phyloP scores from a whole-genome alignment of 805 yeast species.

The Martiniozyma abietophila region DNA sequence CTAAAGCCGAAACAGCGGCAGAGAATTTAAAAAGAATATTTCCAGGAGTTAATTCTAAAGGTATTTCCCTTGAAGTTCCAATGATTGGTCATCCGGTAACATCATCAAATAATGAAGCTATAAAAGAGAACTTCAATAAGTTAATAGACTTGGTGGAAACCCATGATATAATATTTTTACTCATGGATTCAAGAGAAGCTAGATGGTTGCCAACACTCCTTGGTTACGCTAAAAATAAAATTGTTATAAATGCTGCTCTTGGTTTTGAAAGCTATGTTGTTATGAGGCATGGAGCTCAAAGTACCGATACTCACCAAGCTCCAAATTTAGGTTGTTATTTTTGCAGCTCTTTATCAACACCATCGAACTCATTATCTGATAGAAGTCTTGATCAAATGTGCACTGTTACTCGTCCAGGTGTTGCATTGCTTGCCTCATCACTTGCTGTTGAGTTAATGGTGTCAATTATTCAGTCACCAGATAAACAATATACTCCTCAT shows the following conservation, averaged over 20 bases:
- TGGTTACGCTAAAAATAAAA: slow-evolving; percentile 55
- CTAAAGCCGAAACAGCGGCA: slow-evolving; percentile 79
- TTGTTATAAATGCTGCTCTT: slow-evolving; percentile 84
- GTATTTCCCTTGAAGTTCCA: slow-evolving; percentile 68
- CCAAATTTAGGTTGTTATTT: slow-evolving; percentile 76
- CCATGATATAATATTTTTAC: slow-evolving; percentile 71
- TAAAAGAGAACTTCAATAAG: slow-evolving; percentile 39
- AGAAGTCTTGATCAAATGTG: slow-evolving; percentile 96
- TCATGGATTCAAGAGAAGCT: slow-evolving; percentile 93
- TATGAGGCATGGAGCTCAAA: slow-evolving; percentile 75
- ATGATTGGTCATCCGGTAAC: slow-evolving; percentile 91
- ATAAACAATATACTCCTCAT: slow-evolving; percentile 34
- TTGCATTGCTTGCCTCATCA: slow-evolving; percentile 80
- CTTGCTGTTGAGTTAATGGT: slow-evolving; percentile 78
- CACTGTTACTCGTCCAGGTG: slow-evolving; percentile 96
- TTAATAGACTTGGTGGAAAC: slow-evolving; percentile 44
- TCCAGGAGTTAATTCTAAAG: slow-evolving; percentile 64
- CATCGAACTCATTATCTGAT: slow-evolving; percentile 78
- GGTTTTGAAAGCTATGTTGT: slow-evolving; percentile 93
- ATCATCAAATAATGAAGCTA: slow-evolving; percentile 43
- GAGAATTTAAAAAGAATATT: slow-evolving; percentile 59
- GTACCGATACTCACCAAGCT: too few species aligned
- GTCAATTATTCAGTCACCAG: slow-evolving; percentile 60
- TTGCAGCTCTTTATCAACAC: slow-evolving; percentile 94
- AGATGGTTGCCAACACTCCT: slow-evolving; percentile 96